phyloP scores from a whole-genome alignment of 1,139 yeast species.

The Saccharomyces hybrid region DNA sequence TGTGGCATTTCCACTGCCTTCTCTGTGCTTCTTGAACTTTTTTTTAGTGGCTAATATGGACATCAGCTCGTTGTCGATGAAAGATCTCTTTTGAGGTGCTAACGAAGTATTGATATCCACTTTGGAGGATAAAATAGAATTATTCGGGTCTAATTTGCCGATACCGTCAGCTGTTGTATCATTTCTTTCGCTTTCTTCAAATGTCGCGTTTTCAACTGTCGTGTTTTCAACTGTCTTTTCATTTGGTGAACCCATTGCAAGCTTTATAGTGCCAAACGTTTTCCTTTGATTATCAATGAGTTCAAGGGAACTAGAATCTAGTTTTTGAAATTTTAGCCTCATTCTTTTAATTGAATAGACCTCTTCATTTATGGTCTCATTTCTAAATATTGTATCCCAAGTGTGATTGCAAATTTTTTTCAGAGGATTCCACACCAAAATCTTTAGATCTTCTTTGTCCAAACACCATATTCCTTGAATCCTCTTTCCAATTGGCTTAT shows the following conservation, averaged over 20 bases:
- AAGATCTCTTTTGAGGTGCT: conserved; percentile 18
- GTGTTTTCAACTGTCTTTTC: not conserved
- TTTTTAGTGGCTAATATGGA: conserved; percentile 13
- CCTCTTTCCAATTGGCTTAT: not conserved
- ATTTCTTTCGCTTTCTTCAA: not conserved
- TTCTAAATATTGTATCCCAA: not conserved
- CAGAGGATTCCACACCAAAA: conserved; percentile 21
- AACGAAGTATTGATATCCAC: conserved; percentile 11
- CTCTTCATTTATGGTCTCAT: not conserved
- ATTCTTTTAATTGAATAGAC: not conserved
- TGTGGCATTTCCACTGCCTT: not conserved
- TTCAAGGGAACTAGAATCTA: conserved; percentile 7
- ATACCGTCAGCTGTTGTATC: not conserved
- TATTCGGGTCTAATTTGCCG: not conserved
- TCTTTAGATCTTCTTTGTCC: conserved; percentile 9
- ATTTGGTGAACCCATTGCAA: conserved; percentile 1
- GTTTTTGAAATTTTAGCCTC: conserved; percentile 4
- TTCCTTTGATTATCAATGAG: conserved; percentile 11
- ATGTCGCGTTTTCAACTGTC: not conserved
- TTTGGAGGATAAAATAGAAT: not conserved
- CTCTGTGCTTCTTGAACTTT: not conserved
- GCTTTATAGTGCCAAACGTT: conserved; percentile 7
- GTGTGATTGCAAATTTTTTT: not conserved
- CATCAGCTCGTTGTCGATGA: conserved; percentile 17
- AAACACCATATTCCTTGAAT: conserved; percentile 12